Conservation (phyloP, 228 moss, liverwort and hornwort genomes). For the Sphagnum fallax region DNA sequence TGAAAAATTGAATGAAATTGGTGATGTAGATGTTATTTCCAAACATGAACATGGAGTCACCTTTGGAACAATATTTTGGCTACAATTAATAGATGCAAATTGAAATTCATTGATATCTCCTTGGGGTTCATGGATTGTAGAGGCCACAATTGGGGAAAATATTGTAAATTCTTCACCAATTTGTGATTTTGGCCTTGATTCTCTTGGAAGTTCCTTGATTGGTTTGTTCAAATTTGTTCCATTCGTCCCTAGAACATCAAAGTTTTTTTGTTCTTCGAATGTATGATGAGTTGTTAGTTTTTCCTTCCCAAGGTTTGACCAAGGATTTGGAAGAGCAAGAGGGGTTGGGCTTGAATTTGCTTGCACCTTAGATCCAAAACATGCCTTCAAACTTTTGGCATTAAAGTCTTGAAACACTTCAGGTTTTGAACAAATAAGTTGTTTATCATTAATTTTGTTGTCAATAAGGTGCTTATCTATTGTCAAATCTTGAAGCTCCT, state of each 20-base stretch:
- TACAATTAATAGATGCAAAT: not conserved
- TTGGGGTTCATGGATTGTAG: not conserved
- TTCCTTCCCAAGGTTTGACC: slow-evolving; percentile 30
- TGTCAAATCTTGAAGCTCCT: slow-evolving; percentile 11
- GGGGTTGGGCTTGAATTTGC: slow-evolving; percentile 3
- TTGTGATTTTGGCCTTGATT: not conserved
- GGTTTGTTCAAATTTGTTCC: not conserved
- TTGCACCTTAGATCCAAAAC: slow-evolving; percentile 18
- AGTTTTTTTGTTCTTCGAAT: not conserved
- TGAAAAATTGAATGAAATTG: not conserved
- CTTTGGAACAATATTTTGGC: not conserved
- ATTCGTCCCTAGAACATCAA: not conserved
- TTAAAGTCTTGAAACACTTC: slow-evolving; percentile 33
- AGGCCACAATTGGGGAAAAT: not conserved
- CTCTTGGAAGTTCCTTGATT: not conserved
- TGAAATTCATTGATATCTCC: not conserved
- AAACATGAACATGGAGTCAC: not conserved
- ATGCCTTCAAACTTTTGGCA: slow-evolving; percentile 9
- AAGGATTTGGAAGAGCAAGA: slow-evolving; percentile 24
- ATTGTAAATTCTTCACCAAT: not conserved
- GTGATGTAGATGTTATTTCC: not conserved
- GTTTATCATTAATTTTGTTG: not conserved
- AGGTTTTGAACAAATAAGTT: slow-evolving; percentile 27
- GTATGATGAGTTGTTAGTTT: slow-evolving; percentile 1
- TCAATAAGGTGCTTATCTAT: not conserved